phyloP scores from a whole-genome alignment of 139 green algal species.

The Protoeuglena noctilucae region DNA sequence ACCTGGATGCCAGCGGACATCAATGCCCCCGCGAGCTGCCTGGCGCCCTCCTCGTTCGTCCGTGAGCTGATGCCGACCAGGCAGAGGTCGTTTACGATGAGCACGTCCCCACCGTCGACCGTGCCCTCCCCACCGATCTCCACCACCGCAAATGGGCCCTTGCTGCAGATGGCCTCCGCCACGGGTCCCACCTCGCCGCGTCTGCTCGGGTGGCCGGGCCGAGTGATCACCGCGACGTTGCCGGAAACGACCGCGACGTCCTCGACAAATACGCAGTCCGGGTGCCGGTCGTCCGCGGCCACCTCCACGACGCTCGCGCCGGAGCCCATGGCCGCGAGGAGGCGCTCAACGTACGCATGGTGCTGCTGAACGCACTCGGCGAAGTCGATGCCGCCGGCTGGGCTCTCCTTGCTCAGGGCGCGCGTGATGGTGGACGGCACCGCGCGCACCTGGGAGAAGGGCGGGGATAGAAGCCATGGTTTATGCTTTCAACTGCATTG shows the following conservation, averaged over 20 bases:
- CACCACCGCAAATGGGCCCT: constrained; percentile 1
- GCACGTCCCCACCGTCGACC: constrained; percentile 13
- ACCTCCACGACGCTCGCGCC: constrained; percentile 8
- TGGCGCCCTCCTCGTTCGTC: not conserved
- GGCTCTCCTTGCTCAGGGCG: too few relatives aligned
- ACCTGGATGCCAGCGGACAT: not conserved
- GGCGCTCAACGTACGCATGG: not conserved
- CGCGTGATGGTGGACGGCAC: too few relatives aligned
- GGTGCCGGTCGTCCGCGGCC: constrained; percentile 7
- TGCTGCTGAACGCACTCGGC: too few relatives aligned
- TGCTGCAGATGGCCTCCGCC: not conserved
- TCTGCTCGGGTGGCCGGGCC: constrained; percentile 4
- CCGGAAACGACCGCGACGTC: constrained; percentile 12
- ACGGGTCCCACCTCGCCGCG: constrained; percentile 8
- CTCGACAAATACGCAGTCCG: constrained; percentile 14
- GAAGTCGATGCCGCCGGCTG: too few relatives aligned
- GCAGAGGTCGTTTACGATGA: constrained; percentile 1
- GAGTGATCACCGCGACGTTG: constrained; percentile 5
- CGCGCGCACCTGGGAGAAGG: too few relatives aligned
- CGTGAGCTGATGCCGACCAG: constrained; percentile 7
- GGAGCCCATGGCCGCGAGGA: not conserved
- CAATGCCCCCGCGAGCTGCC: not conserved
- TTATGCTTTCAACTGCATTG: too few relatives aligned
- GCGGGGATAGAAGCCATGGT: too few relatives aligned
- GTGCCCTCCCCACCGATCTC: not conserved